Evolutionary conservation across 768 basidiomycete species (phyloP).

Genomic region (Mrakia blollopis): DNA sequence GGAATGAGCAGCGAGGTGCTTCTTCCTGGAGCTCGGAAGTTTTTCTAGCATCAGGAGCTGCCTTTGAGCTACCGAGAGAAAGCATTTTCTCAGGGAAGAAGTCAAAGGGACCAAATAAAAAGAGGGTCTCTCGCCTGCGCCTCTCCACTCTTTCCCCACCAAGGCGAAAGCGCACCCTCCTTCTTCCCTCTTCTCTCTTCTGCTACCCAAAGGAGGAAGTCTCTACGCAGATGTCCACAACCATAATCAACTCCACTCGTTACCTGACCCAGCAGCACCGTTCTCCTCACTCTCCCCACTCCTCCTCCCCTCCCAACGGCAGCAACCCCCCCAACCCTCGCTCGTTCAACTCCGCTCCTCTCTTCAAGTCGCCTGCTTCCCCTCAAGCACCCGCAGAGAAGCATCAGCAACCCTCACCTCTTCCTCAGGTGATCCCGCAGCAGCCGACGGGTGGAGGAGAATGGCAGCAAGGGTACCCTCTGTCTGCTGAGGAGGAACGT

Average conservation of each 20-base stretch:
- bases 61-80: too few relatives aligned
- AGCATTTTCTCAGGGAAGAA: too few relatives aligned
- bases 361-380: too few relatives aligned
- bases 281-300: constrained; percentile 1
- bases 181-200: background rate
- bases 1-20: too few relatives aligned
- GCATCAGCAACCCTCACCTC: background rate
- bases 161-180: background rate
- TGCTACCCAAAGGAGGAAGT: background rate
- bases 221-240: background rate
- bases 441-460: background rate
- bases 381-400: too few relatives aligned
- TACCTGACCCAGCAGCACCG: background rate
- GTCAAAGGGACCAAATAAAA: too few relatives aligned
- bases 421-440: background rate
- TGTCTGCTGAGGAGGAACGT: constrained; percentile 13
- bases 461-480: background rate
- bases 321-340: background rate
- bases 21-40: too few relatives aligned
- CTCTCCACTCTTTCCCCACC: background rate
- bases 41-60: too few relatives aligned
- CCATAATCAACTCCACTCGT: background rate
- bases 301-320: background rate
- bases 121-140: too few relatives aligned
- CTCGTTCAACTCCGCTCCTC: background rate